Evolutionary conservation across 306 rosid species (phyloP).

Genomic region (Trifolium dubium): DNA sequence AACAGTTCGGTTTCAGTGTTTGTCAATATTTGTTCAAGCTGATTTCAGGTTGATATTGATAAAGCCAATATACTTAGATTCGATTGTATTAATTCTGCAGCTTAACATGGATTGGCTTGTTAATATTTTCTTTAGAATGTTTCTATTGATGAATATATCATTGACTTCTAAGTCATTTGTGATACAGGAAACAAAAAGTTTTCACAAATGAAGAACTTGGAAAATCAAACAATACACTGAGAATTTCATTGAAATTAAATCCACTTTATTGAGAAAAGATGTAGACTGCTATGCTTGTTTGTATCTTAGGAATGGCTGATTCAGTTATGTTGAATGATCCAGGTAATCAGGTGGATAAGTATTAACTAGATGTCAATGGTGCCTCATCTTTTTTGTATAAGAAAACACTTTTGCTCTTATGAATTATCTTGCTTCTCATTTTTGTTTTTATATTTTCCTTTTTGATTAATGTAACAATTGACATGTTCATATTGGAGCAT

Average conservation of each 20-base stretch:
- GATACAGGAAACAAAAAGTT: conserved; percentile 23
- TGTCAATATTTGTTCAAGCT: too few relatives aligned
- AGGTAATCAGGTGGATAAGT: not conserved
- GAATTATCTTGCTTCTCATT: not conserved
- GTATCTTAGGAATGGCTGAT: conserved; percentile 4
- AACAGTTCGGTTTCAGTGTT: too few relatives aligned
- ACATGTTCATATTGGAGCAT: conserved; percentile 14
- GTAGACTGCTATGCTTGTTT: conserved; percentile 32
- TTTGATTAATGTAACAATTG: not conserved
- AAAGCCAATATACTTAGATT: conserved; percentile 2
- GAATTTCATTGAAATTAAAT: conserved; percentile 27
- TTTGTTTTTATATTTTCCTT: not conserved
- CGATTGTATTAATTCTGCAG: not conserved
- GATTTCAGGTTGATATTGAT: not conserved
- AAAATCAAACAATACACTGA: conserved; percentile 6
- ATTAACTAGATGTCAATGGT: conserved; percentile 24
- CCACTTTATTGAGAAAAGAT: conserved; percentile 30
- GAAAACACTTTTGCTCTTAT: not conserved
- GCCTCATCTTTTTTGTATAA: conserved; percentile 18
- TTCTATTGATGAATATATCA: conserved; percentile 15
- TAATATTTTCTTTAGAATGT: too few relatives aligned
- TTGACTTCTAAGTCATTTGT: conserved; percentile 8
- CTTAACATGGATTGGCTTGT: too few relatives aligned
- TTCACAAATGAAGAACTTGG: conserved; percentile 9
- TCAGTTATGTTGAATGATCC: conserved; percentile 22